Base-by-base conservation (phyloP, 1,284 basidiomycete genomes). In the Earliella scabrosa region DNA sequence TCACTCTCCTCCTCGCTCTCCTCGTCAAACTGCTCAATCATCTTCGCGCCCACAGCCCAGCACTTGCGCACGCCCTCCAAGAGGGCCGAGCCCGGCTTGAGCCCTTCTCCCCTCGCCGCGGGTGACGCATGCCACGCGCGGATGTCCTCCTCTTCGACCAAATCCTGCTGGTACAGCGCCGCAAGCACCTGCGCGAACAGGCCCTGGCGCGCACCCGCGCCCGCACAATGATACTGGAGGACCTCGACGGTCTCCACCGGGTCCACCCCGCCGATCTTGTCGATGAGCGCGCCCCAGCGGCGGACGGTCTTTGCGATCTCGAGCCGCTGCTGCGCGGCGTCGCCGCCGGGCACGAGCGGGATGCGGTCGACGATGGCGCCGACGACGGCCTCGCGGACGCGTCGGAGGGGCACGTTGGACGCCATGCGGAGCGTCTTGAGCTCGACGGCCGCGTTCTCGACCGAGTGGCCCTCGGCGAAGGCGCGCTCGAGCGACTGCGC, bases 351-450 rank as follows among this genome's bases (percentile, higher is more conserved):
- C 9, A 86, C 77, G 51, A 90, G 69, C 52, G 73, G 74, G 34
- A 93, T 85, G 55, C 80, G 80, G 59, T 87, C 83, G 50, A 93
- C 87, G 53, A 94, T 80, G 27, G 83, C 86, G 18, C 79, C 80
- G 31, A 96, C 80, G 26, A 95, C 92, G 14, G 88, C 87, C 70
- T 90, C 87, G 50, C 90, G 82, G 44, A 97, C 93, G 58, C 85
- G 81, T 18, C 79, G 78, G 24, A 95, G 80, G 4, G 90, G 82
- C 43, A 96, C 95, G 68, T 97, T 97, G 63, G 87, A 90, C 39
- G 94, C 93, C 95, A 97, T 97, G 44, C 95, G 87, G 50, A 97
- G 81, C 48, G 94, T 97, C 78, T 96, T 97, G 63, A 97, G 82
- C 70, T 97, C 94, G 64, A 97, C 93, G 0, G 92, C 82, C 1